These are phyloP conservation scores for Cytospora paraplurivora DNA, from an alignment of 2,329 filamentous ascomycete species.

Conservation along the genomic window DNA sequence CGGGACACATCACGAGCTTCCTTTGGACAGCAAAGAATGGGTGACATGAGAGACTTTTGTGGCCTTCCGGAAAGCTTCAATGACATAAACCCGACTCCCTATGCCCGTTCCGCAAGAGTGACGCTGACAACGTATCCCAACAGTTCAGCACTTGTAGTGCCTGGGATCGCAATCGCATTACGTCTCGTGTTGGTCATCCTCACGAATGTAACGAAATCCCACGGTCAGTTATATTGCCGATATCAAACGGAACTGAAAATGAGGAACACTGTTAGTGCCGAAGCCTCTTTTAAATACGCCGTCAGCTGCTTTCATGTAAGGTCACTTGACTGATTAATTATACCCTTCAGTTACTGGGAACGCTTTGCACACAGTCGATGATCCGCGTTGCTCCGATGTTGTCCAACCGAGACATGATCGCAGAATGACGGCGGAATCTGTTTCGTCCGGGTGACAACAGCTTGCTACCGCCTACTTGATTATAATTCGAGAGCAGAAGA, in stretches of 20 bases:
- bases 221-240: constrained; percentile 11
- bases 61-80: not conserved
- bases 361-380: not conserved
- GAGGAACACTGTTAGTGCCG: not conserved
- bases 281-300: not conserved
- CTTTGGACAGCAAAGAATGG: not conserved
- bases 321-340: constrained; percentile 13
- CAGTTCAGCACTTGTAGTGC: no score
- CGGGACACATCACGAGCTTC: not conserved
- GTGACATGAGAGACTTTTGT: not conserved
- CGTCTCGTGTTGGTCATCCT: not conserved
- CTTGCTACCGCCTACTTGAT: constrained; percentile 9
- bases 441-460: constrained; percentile 22
- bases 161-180: no score
- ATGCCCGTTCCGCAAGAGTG: not conserved
- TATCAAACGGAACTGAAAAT: not conserved
- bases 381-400: constrained; percentile 6
- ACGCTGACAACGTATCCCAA: not conserved
- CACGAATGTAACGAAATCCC: not conserved
- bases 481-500: not conserved
- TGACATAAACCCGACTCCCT: not conserved
- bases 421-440: constrained; percentile 18
- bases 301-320: not conserved
- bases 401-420: constrained; percentile 20
- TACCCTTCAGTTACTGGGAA: not conserved